phyloP scores from a whole-genome alignment of 345 rosid species.

The Cardamine occulta region DNA sequence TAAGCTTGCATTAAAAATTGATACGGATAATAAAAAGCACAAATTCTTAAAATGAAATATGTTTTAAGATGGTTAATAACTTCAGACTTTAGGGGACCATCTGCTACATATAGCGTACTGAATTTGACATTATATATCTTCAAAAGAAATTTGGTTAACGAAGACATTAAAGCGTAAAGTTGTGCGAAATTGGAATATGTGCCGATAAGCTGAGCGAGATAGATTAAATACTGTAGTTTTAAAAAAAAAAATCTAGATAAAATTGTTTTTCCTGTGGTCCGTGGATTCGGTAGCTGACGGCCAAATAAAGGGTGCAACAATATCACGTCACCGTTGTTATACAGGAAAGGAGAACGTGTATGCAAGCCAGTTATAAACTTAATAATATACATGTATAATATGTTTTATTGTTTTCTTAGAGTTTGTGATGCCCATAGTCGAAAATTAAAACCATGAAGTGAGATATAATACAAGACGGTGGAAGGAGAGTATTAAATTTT shows the following conservation, averaged over 20 bases:
- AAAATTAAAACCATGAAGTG: not conserved
- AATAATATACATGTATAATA: not conserved
- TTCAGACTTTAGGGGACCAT: not conserved
- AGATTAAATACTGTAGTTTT: not conserved
- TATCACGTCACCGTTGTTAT: constrained; percentile 3
- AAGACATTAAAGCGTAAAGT: not conserved
- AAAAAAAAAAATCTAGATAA: no score
- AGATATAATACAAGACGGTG: not conserved
- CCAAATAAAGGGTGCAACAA: constrained; percentile 9
- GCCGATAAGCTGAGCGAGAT: constrained; percentile 8
- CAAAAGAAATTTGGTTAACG: not conserved
- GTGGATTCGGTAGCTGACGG: constrained; percentile 18
- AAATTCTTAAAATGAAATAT: not conserved
- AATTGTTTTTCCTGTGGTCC: constrained; percentile 5
- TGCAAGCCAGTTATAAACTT: not conserved
- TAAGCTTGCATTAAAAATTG: not conserved
- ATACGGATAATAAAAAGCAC: not conserved
- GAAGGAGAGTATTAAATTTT: not conserved
- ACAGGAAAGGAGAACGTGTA: not conserved
- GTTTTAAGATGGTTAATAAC: not conserved
- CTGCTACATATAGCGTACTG: not conserved
- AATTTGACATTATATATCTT: not conserved
- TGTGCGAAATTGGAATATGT: constrained; percentile 4
- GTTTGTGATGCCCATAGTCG: not conserved
- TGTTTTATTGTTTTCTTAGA: not conserved